These are phyloP conservation scores for Helicostylum pulchrum DNA, from an alignment of 192 early-diverging fungal genomes.

Conservation along the genomic window DNA sequence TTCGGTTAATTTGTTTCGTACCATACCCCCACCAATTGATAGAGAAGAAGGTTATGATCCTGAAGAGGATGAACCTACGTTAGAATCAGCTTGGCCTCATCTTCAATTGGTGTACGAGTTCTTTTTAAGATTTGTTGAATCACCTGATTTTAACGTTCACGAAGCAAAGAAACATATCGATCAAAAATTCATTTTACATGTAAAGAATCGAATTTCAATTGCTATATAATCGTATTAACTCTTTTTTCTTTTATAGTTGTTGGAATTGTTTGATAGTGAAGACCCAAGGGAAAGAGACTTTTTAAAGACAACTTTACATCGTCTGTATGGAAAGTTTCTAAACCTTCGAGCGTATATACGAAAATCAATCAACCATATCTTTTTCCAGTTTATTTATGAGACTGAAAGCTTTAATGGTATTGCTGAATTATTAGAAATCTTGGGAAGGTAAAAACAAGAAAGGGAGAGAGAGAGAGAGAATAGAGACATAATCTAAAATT, in stretches of 20 bases:
- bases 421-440: constrained; percentile 96
- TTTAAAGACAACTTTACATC: constrained; percentile 95
- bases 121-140: constrained; percentile 97
- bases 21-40: constrained; percentile 94
- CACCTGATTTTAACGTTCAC: constrained; percentile 95
- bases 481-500: no score
- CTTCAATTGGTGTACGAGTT: constrained; percentile 98
- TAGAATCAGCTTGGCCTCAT: constrained; percentile 98
- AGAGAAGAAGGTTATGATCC: constrained; percentile 96
- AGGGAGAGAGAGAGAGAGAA: constrained; percentile 10
- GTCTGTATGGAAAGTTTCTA: constrained; percentile 98
- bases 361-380: constrained; percentile 96
- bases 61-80: constrained; percentile 97
- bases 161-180: constrained; percentile 96
- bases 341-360: constrained; percentile 96
- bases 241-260: constrained; percentile 57
- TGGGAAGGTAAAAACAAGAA: constrained; percentile 73
- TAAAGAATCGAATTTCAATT: constrained; percentile 31
- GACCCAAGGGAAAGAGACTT: constrained; percentile 99
- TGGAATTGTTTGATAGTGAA: constrained; percentile 98
- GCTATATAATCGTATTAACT: background rate
- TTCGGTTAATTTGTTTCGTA: constrained; percentile 92
- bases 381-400: constrained; percentile 98
- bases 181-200: constrained; percentile 89
- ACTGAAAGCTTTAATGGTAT: constrained; percentile 96